Percentiles rank a stretch among this genome's conserved stretches.
Evolutionary conservation across 306 rosid genomes (phyloP).

Genomic region (Fragaria ananassa): DNA sequence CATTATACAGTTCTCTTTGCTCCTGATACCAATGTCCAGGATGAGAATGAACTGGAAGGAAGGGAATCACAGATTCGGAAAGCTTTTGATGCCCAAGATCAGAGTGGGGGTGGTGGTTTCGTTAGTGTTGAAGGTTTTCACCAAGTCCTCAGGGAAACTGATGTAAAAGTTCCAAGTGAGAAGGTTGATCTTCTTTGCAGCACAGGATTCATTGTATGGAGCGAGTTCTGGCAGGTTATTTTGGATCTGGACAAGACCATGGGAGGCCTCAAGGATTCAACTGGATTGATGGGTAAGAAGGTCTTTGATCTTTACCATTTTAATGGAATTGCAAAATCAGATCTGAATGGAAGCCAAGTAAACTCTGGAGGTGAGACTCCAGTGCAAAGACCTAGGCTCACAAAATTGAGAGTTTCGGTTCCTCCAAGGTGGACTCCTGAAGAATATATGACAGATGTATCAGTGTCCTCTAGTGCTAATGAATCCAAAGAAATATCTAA

Average conservation of each 20-base stretch:
- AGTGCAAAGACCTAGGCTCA: constrained; percentile 81
- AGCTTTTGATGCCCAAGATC: constrained; percentile 93
- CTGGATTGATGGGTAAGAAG: constrained; percentile 94
- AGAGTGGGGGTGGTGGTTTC: constrained; percentile 98
- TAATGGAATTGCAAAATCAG: constrained; percentile 97
- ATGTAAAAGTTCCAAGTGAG: constrained; percentile 58
- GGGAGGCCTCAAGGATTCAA: constrained; percentile 94
- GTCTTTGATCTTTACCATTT: constrained; percentile 88
- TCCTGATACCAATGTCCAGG: constrained; percentile 72
- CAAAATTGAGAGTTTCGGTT: constrained; percentile 82
- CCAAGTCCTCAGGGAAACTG: constrained; percentile 71
- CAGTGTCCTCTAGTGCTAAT: constrained; percentile 52
- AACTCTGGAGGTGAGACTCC: constrained; percentile 69
- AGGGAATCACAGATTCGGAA: constrained; percentile 83
- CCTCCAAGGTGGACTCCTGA: constrained; percentile 99
- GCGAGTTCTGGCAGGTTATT: constrained; percentile 96
- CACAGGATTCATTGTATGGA: constrained; percentile 90
- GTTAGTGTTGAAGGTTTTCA: constrained; percentile 87
- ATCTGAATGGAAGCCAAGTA: constrained; percentile 68
- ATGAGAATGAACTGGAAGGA: constrained; percentile 91
- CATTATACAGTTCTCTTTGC: constrained; percentile 91
- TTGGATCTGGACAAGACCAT: constrained; percentile 77
- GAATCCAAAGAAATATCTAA: constrained; percentile 64
- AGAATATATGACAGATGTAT: constrained; percentile 84
- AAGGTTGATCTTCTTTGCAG: constrained; percentile 73